phyloP scores from a whole-genome alignment of 2,329 filamentous ascomycete species.

The Calonectria hawksworthii region DNA sequence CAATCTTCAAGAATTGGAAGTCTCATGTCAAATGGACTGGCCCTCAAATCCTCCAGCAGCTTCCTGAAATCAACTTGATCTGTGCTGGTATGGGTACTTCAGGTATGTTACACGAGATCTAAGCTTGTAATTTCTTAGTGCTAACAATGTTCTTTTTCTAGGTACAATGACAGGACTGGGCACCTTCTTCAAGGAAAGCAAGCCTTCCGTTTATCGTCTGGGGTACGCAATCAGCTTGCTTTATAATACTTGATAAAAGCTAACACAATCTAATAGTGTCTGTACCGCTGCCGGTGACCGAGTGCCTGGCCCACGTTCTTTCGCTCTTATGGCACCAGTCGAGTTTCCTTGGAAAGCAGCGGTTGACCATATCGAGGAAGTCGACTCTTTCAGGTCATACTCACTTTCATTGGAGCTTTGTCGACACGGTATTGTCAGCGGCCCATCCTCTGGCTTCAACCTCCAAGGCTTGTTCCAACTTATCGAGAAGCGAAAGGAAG shows the following conservation, averaged over 20 bases:
- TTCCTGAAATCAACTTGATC: background rate
- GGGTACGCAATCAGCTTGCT: background rate
- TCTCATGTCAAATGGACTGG: background rate
- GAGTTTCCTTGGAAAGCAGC: background rate
- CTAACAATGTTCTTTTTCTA: background rate
- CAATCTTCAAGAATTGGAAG: background rate
- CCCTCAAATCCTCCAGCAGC: background rate
- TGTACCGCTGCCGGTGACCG: background rate
- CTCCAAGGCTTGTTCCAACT: background rate
- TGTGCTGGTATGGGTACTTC: background rate
- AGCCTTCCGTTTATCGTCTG: background rate
- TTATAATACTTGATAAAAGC: too few species aligned
- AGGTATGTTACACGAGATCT: background rate
- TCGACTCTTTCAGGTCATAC: background rate
- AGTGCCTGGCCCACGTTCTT: background rate
- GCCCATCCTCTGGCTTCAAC: background rate
- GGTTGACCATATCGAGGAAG: background rate
- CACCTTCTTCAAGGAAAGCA: background rate
- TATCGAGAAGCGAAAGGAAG: background rate
- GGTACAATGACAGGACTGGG: slow-evolving; percentile 2
- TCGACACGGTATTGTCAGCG: background rate
- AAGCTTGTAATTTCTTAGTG: too few species aligned
- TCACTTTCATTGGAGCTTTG: background rate
- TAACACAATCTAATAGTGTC: background rate
- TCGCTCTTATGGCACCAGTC: background rate